Evolutionary conservation across 2,329 filamentous ascomycete species (phyloP), one percentile per base, ranked within the genome.

Genomic region (Fusarium praegraminearum): DNA sequence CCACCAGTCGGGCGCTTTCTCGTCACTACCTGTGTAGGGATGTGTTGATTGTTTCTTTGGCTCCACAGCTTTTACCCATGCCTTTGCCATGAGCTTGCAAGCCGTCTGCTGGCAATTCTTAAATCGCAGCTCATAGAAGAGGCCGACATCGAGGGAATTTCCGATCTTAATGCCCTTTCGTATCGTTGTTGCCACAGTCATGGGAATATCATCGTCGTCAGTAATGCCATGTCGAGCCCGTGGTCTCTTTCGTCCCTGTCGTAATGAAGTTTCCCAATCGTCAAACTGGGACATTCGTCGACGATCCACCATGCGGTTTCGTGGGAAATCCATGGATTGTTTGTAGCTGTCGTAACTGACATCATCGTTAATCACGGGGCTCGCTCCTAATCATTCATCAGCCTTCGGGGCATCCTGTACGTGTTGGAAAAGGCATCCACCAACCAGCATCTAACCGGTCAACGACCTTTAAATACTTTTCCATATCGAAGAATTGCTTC

Each of bases 31-130:
- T 2, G 89, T 91, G 74, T 94, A 94, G 0, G 91, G 91, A 71
- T 91, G 89, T 20, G 87, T 90, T 0, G 90, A 90, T 77, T 93
- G 91, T 78, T 94, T 94, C 79, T 91, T 93, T 0, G 91, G 91
- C 72, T 92, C 90, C 3, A 93, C 87, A 3, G 88, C 84, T 75
- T 93, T 93, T 62, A 94, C 89, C 87, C 91, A 93, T 13, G 87
- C 89, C 76, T 93, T 94, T 35, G 89, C 89, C 54, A 93, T 89
- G 28, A 89, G 81, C 78, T 93, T 93, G 79, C 90, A 91, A 9
- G 89, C 87, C 3, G 88, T 86, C 72, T 94, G 91, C 73, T 93
- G 91, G 70, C 91, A 86, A 61, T 86, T 86, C 67, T 86, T 87
- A 75, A 93, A 89, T 1, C 88, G 81, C 41, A 85, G 83, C 49